Evolutionary conservation across 257 asterid species (phyloP).

Genomic region (Nicotiana paniculata): DNA sequence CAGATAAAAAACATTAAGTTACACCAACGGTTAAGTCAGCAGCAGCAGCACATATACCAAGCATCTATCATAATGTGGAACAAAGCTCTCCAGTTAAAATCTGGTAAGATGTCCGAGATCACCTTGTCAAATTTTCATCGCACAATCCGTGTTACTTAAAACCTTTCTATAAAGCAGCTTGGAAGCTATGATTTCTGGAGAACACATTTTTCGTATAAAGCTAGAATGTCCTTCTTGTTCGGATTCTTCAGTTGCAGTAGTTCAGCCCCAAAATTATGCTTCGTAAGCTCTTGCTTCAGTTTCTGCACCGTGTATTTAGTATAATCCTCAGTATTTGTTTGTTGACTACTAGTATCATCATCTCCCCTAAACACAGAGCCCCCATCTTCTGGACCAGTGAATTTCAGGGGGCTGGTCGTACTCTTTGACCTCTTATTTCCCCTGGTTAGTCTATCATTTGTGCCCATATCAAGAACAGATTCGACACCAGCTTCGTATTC

Average conservation of each 20-base stretch:
- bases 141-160: neutral
- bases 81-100: neutral
- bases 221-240: slow-evolving; percentile 56
- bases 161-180: neutral
- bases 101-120: neutral
- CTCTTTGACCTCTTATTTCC: slow-evolving; percentile 77
- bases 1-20: neutral
- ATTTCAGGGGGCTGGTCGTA: slow-evolving; percentile 57
- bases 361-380: slow-evolving; percentile 72
- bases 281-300: slow-evolving; percentile 75
- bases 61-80: neutral
- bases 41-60: neutral
- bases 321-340: slow-evolving; percentile 49
- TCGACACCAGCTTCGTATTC: slow-evolving; percentile 73
- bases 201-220: slow-evolving; percentile 63
- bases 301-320: slow-evolving; percentile 52
- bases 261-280: slow-evolving; percentile 64
- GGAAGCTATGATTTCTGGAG: slow-evolving; percentile 36
- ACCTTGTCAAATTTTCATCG: neutral
- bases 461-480: slow-evolving; percentile 55
- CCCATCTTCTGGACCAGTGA: slow-evolving; percentile 69
- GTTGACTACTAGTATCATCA: slow-evolving; percentile 59
- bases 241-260: slow-evolving; percentile 62
- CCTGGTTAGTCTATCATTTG: slow-evolving; percentile 35
- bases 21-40: neutral